Percentiles rank a stretch among this genome's conserved stretches.
phyloP scores from a whole-genome alignment of 176 grass and related monocot genomes.

The Metroxylon sagu region DNA sequence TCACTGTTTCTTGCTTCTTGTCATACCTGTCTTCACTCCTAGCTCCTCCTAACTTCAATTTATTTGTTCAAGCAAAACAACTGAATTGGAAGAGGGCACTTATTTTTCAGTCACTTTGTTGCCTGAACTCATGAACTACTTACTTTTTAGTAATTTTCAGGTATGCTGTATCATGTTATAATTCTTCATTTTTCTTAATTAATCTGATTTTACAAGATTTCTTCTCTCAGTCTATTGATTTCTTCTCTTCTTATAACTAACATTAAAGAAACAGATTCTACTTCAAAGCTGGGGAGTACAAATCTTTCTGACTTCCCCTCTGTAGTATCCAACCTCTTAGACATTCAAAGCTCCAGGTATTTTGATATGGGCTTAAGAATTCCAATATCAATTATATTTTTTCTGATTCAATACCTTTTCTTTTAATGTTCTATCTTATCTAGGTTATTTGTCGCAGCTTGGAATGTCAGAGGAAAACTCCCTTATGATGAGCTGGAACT shows the following conservation, averaged over 20 bases:
- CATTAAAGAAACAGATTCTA: conserved; percentile 4
- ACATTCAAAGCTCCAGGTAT: conserved; percentile 56
- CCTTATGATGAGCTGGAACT: conserved; percentile 58
- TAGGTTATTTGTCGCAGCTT: conserved; percentile 91
- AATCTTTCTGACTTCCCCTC: conserved; percentile 50
- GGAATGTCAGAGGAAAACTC: conserved; percentile 84
- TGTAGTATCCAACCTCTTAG: conserved; percentile 36
- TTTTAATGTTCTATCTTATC: background rate
- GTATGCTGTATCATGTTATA: too few relatives aligned
- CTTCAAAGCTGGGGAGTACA: conserved; percentile 49
- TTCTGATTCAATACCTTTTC: conserved; percentile 4
- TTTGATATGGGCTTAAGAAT: conserved; percentile 4
- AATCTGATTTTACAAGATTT: too few relatives aligned
- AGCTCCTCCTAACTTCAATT: too few relatives aligned
- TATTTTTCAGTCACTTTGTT: too few relatives aligned
- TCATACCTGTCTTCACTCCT: too few relatives aligned
- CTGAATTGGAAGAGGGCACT: too few relatives aligned
- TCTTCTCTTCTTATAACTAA: conserved; percentile 10
- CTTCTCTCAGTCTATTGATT: background rate
- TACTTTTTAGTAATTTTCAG: too few relatives aligned
- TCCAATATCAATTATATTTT: background rate
- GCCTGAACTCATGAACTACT: too few relatives aligned
- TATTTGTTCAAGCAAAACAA: too few relatives aligned
- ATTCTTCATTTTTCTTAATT: too few relatives aligned
- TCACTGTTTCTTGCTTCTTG: too few relatives aligned